Base-by-base conservation (phyloP, 2,329 filamentous ascomycete genomes). In the Aspergillus glaucus region DNA sequence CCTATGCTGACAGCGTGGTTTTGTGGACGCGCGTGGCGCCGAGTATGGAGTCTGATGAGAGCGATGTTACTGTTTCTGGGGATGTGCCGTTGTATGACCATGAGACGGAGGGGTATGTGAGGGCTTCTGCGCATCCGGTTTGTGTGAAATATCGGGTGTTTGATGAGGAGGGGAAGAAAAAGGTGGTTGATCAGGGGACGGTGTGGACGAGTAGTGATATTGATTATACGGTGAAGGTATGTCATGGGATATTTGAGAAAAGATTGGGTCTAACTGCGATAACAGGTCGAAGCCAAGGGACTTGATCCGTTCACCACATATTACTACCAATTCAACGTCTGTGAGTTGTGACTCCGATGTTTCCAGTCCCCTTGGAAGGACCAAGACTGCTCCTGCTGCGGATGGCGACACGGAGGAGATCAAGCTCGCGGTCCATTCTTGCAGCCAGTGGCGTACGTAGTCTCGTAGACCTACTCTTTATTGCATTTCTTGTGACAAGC, bases 181-280 rank as follows among this genome's bases (percentile, higher is more conserved):
- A 71, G 2, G 68, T 79, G 6, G 79, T 80, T 2, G 73, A 77
- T 45, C 71, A 70, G 1, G 86, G 86, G 4, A 78, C 69, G 32
- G 83, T 77, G 1, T 87, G 82, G 60, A 89, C 86, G 0, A 86
- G 78, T 32, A 85, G 80, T 1, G 86, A 89, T 61, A 80, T 89
- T 43, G 86, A 90, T 61, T 90, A 84, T 62, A 89, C 86, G 0
- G 72, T 88, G 51, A 88, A 30, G 26, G 26, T 30, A 30, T 26
- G 22, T 22, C 6, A 15, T 15, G 15, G 15, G 15, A 15, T 15
- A 15, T 15, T 1, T 15, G 15, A 15, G 15, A 15, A 15, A 15
- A 15, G 15, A 15, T 15, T 15, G 15, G 15, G 15, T 15, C 15
- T 15, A 15, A 15, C 15, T 15, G 15, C 15, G 15, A 15, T 15